Base-by-base conservation (phyloP, 2,329 filamentous ascomycete species). In the Leptodontidium sp. region DNA sequence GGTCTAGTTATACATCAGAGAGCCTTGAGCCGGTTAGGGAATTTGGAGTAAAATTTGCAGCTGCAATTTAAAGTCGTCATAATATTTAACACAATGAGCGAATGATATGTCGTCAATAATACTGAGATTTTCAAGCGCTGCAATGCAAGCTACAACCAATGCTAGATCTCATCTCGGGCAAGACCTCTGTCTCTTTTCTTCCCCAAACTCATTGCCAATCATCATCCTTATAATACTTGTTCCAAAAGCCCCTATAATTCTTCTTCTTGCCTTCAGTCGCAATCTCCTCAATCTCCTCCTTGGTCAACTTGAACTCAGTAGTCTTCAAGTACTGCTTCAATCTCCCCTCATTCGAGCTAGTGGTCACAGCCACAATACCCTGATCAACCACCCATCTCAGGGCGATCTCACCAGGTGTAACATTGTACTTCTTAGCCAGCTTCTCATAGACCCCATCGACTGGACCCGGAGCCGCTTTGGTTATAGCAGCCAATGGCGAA, bases 181-280 rank as follows among this genome's bases (percentile, higher is more conserved):
- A 4, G 29, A 32, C 6, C 29, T 32, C 29, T 6, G 2, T 47
- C 9, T 47, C 32, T 6, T 58, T n/a, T 38, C 26, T 14, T 24
- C 12, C 21, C 8, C 2, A 24, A 2, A 35, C 29, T 61, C 71
- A 86, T 21, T 81, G 79, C 68, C 79, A 77, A 74, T 91, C 89
- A 68, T 87, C 82, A 1, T 78, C 78, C 11, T 77, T 83, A 77
- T 88, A 90, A 68, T 82, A 82, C 17, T 84, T 72, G 1, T 71
- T 80, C 87, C 87, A 91, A 76, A 88, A 91, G 0, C 80, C 85
- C 40, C 89, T 83, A 74, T 81, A 88, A 77, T 91, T 87, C 80
- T 89, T 90, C 81, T 88, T 76, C 72, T 81, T 81, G 0, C 90
- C 90, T 45, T 84, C 74, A 72, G 85, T 81, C 0, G 82, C 76